Base-by-base conservation (phyloP, 2,329 filamentous ascomycete genomes). In the Trichoderma sp. region DNA sequence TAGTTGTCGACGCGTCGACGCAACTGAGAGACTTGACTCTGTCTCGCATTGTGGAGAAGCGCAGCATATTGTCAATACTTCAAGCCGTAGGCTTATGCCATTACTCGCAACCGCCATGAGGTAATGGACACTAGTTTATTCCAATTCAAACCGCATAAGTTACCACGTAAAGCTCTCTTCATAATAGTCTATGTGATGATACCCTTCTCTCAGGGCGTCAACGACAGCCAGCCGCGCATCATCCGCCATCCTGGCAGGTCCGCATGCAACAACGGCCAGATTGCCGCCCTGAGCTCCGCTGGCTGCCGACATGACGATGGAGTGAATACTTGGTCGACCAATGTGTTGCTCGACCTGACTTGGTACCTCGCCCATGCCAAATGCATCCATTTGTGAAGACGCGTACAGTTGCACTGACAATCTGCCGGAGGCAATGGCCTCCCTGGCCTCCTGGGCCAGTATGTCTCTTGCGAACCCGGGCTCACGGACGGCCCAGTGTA, bases 401-500 rank as follows among this genome's bases (percentile, higher is more conserved):
- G 79, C 67, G 60, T 80, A 78, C 0, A 81, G 68, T 3, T 77
- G 71, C 9, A 82, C 56, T 0, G 72, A 68, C 2, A 81, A 45
- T 26, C 73, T 76, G 0, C 69, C 66, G 21, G 69, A 70, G 1
- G 71, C 71, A 0, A 78, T 43, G 0, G 72, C 69, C 0, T 72
- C 70, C 26, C 69, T 66, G 1, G 81, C 71, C 50, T 80, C 77
- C 0, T 70, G 71, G 0, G 67, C 62, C 1, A 80, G 44, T 0
- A 80, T 74, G 0, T 78, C 75, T 0, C 69, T 66, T 0, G 76
- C 78, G 6, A 82, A 76, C 0, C 68, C 73, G 0, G 75, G 68
- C 68, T 82, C 78, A 15, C 80, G 74, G 0, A 80, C 78, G 2
- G 80, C 78, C 80, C 80, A 82, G 67, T 80, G 72, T 3, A 82